Base-by-base conservation (phyloP, 129 eudicot genomes). In the Heracleum sosnowskyi region DNA sequence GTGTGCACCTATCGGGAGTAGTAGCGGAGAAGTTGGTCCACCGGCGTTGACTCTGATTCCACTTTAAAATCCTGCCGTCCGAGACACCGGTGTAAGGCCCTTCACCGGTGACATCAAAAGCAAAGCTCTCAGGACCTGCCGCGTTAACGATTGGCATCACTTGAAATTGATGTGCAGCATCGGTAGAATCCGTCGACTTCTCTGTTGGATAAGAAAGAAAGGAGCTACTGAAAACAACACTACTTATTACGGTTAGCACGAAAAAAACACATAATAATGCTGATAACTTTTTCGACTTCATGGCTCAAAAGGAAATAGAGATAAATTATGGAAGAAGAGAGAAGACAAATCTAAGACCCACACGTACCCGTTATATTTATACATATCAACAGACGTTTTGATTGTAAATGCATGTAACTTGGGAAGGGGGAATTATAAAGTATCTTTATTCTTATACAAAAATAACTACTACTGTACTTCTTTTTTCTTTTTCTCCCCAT, bases 81-180 rank as follows among this genome's bases (percentile, higher is more conserved):
- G 72, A 66, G 72, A 66, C 39, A 31, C 72, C 72, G 24, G 72
- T 31, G 24, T 66, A 66, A 12, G 72, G 72, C 6, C 72, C 72
- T 66, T 31, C 72, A 28, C 72, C 40, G 3, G 22, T 66, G 72
- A 33, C 2, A 66, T 66, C 72, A 66, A 66, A 66, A 0, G 72
- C 72, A 66, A 66, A 66, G 39, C 72, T 66, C 72, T 66, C 72
- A 2, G 72, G 72, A 7, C 72, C 72, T 40, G 3, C 72, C 12
- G 72, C 72, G 4, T 31, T 33, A 15, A 66, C 39, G 18, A 66
- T 31, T 66, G 39, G 72, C 37, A 66, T 66, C 39, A 31, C 22
- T 31, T 66, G 11, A 66, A 66, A 66, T 40, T 15, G 40, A 64
- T 29, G 62, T 47, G 1, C 1, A 7, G 8, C 33, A 47, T 75